These are phyloP conservation scores for Maudiozyma barnettii DNA, from an alignment of 805 yeast species.

Conservation along the genomic window DNA sequence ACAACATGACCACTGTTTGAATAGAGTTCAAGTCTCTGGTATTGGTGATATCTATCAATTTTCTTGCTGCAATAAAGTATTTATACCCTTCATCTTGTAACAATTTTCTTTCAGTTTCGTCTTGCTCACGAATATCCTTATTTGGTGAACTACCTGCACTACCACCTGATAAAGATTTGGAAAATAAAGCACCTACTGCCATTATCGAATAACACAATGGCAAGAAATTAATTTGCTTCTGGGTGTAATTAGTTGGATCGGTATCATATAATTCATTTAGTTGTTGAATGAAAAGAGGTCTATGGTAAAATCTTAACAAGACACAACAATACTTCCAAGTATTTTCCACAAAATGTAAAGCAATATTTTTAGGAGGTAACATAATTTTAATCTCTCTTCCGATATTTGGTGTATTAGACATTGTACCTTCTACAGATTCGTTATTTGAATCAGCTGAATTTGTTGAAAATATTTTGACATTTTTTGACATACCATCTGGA, in stretches of 20 bases:
- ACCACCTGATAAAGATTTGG: slow-evolving; percentile 23
- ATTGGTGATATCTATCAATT: slow-evolving; percentile 76
- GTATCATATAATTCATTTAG: slow-evolving; percentile 68
- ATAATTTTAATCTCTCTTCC: slow-evolving; percentile 51
- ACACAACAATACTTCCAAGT: slow-evolving; percentile 87
- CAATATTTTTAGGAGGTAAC: slow-evolving; percentile 68
- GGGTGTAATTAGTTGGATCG: slow-evolving; percentile 66
- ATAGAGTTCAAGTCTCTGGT: slow-evolving; percentile 75
- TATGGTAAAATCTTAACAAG: slow-evolving; percentile 73
- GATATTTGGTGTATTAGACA: slow-evolving; percentile 3
- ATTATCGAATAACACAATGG: slow-evolving; percentile 77
- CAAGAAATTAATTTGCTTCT: slow-evolving; percentile 67
- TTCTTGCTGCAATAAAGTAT: slow-evolving; percentile 79
- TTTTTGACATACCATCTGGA: slow-evolving; percentile 8
- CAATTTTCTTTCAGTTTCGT: slow-evolving; percentile 20
- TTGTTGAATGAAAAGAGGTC: slow-evolving; percentile 71
- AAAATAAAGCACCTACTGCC: slow-evolving; percentile 79
- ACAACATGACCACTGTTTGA: slow-evolving; percentile 80
- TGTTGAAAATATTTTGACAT: slow-evolving; percentile 2
- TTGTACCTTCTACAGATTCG: slow-evolving; percentile 1
- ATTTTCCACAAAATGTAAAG: slow-evolving; percentile 60
- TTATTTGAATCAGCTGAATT: slow-evolving; percentile 4
- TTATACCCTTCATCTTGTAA: slow-evolving; percentile 60
- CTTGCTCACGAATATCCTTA: slow-evolving; percentile 1
- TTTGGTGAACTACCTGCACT: not conserved